phyloP scores from a whole-genome alignment of 2,329 filamentous ascomycete species.

The Malbranchea cinnamomea region DNA sequence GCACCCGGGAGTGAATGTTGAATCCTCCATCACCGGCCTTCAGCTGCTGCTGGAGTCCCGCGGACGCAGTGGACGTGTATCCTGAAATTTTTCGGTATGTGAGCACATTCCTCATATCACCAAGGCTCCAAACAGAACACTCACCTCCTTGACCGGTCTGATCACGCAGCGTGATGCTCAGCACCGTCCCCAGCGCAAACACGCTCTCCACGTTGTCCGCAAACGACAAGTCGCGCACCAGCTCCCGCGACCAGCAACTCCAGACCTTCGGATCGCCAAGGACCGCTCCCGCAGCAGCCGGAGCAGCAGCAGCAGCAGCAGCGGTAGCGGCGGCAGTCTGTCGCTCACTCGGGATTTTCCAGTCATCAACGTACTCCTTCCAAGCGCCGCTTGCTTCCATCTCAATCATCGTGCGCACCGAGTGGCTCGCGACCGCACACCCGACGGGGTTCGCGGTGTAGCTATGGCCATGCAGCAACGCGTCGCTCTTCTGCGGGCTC shows the following conservation, averaged over 20 bases:
- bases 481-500: constrained; percentile 60
- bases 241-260: constrained; percentile 54
- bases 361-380: constrained; percentile 39
- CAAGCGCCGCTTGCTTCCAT: constrained; percentile 45
- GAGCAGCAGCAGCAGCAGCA: neutral
- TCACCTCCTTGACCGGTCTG: constrained; percentile 29
- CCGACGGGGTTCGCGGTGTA: constrained; percentile 76
- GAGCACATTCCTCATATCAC: constrained; percentile 3
- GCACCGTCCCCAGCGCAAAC: constrained; percentile 59
- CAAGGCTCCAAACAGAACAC: constrained; percentile 8
- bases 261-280: constrained; percentile 29
- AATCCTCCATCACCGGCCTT: constrained; percentile 24
- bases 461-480: constrained; percentile 69
- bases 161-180: constrained; percentile 48
- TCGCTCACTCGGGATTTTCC: no score
- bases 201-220: constrained; percentile 44
- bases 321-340: no score
- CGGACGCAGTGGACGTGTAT: constrained; percentile 42
- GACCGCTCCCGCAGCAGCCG: neutral
- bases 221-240: constrained; percentile 46
- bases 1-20: constrained; percentile 42
- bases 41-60: constrained; percentile 37
- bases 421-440: constrained; percentile 60
- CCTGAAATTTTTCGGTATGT: constrained; percentile 21
- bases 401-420: constrained; percentile 42